phyloP scores from a whole-genome alignment of 495 filamentous ascomycete genomes.

The Xylaria cubensis region DNA sequence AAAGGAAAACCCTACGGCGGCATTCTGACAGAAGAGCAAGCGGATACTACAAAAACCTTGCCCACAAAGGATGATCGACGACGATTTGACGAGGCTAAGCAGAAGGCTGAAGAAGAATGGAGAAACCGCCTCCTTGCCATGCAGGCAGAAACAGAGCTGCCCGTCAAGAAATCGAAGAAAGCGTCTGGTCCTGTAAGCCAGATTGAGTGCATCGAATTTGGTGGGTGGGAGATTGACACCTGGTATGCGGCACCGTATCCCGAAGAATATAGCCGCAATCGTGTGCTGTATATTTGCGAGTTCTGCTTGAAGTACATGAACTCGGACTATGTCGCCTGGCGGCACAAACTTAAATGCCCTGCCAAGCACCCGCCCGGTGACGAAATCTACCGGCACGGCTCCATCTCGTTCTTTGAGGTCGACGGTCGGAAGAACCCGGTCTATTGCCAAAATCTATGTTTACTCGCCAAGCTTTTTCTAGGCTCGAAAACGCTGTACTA shows the following conservation, averaged over 20 bases:
- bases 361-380: constrained; percentile 96
- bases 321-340: constrained; percentile 95
- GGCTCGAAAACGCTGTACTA: constrained; percentile 99
- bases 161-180: constrained; percentile 64
- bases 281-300: constrained; percentile 95
- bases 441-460: constrained; percentile 96
- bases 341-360: constrained; percentile 96
- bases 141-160: constrained; percentile 52
- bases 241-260: constrained; percentile 99
- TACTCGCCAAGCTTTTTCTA: constrained; percentile 93
- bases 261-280: constrained; percentile 96
- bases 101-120: constrained; percentile 91
- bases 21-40: constrained; percentile 85
- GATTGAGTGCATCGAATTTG: constrained; percentile 98
- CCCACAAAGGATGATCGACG: constrained; percentile 80
- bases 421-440: constrained; percentile 96
- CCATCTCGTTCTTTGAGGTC: constrained; percentile 94
- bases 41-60: constrained; percentile 87
- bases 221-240: constrained; percentile 95
- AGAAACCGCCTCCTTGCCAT: constrained; percentile 61
- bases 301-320: constrained; percentile 99
- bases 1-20: constrained; percentile 97
- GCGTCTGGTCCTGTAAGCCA: constrained; percentile 87
- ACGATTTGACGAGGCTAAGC: constrained; percentile 84
- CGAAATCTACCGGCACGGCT: constrained; percentile 95